These are phyloP conservation scores for Parachlorella kessleri DNA, from an alignment of 139 green algal genomes.

Conservation along the genomic window DNA sequence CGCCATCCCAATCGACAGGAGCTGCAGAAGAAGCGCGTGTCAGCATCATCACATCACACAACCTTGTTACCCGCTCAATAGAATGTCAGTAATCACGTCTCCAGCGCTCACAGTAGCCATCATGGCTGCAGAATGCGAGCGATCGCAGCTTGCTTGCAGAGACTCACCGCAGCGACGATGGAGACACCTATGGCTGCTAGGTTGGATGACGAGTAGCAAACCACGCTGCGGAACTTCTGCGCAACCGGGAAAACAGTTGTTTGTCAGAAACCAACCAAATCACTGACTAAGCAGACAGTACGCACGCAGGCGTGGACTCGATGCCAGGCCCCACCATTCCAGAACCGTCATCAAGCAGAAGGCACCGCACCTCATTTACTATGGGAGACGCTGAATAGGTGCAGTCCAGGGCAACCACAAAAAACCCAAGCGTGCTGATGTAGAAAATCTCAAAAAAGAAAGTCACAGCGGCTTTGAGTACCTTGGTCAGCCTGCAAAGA, in stretches of 20 bases:
- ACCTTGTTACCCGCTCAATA: too few species aligned
- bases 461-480: neutral
- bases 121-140: neutral
- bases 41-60: neutral
- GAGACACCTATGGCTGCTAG: slow-evolving; percentile 29
- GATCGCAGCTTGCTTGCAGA: slow-evolving; percentile 27
- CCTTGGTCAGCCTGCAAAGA: too few species aligned
- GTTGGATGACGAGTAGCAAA: slow-evolving; percentile 50
- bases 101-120: neutral
- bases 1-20: too few species aligned
- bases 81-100: neutral
- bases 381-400: slow-evolving; percentile 4
- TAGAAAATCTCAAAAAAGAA: slow-evolving; percentile 24
- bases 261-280: neutral
- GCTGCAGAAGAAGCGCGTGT: neutral
- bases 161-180: neutral
- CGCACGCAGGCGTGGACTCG: neutral
- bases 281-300: neutral
- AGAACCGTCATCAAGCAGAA: neutral
- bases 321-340: neutral
- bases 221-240: slow-evolving; percentile 12
- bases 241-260: neutral
- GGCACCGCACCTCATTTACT: neutral
- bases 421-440: slow-evolving; percentile 7
- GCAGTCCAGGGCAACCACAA: slow-evolving; percentile 15